Conservation (phyloP, 208 protist genomes). For the Paratrypanosoma confusum region DNA sequence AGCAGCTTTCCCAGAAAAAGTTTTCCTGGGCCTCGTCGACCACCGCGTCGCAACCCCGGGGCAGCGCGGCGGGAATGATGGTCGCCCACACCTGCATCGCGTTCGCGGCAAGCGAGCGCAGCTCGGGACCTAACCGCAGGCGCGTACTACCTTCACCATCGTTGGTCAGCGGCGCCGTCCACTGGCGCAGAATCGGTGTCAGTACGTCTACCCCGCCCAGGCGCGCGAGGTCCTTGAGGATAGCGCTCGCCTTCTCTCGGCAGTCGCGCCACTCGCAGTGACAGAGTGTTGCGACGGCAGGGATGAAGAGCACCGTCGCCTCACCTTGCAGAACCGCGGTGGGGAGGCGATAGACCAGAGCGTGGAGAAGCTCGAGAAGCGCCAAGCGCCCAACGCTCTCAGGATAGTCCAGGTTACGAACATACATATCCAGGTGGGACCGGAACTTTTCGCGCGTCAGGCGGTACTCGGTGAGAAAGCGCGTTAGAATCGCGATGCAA, state of each 20-base stretch:
- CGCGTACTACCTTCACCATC: no score
- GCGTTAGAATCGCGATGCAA: constrained; percentile 60
- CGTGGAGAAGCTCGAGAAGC: constrained; percentile 70
- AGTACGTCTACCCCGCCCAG: constrained; percentile 70
- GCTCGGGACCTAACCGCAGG: constrained; percentile 13
- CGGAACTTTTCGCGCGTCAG: constrained; percentile 82
- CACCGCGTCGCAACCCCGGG: constrained; percentile 5
- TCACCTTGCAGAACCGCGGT: constrained; percentile 68
- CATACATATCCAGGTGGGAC: constrained; percentile 80
- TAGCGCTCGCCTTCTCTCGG: constrained; percentile 34
- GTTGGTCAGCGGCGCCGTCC: constrained; percentile 35
- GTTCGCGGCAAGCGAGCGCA: constrained; percentile 37
- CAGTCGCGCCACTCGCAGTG: constrained; percentile 51
- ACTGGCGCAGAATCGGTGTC: constrained; percentile 49
- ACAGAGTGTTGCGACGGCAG: constrained; percentile 51
- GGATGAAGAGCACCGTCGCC: constrained; percentile 60
- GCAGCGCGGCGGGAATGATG: constrained; percentile 31
- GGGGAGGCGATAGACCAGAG: constrained; percentile 55
- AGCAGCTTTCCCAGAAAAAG: constrained; percentile 36
- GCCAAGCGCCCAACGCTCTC: constrained; percentile 60
- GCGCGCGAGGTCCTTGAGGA: constrained; percentile 45
- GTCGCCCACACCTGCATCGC: constrained; percentile 64
- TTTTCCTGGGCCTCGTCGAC: constrained; percentile 15
- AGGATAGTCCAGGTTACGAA: constrained; percentile 80
- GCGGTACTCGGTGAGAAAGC: constrained; percentile 87